Percentiles rank a stretch among this genome's conserved stretches.
Evolutionary conservation across 148 eudicot genomes (phyloP).

Genomic region (Vaccinium macrocarpon): DNA sequence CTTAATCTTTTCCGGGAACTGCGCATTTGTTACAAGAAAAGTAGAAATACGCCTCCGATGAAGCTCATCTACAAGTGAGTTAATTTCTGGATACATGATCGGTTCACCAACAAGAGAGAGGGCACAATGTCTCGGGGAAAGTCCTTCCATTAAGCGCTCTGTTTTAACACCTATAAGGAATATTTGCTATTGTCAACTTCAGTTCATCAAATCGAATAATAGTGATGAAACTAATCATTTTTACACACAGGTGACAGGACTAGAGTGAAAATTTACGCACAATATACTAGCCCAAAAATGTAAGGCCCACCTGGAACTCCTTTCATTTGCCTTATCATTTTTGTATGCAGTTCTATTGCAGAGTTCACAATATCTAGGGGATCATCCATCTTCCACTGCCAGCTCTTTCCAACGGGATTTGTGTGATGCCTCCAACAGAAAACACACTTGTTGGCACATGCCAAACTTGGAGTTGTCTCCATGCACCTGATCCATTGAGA

Average conservation of each 20-base stretch:
- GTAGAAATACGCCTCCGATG: conserved; percentile 89
- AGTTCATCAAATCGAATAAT: background rate
- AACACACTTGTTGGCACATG: conserved; percentile 98
- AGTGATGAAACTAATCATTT: background rate
- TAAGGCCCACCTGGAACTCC: conserved; percentile 85
- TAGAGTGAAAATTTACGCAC: background rate
- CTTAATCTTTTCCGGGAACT: conserved; percentile 90
- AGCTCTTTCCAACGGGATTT: conserved; percentile 90
- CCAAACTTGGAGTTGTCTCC: conserved; percentile 98
- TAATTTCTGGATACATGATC: conserved; percentile 96
- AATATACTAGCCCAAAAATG: background rate
- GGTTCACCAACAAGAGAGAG: conserved; percentile 99
- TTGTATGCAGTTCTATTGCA: conserved; percentile 83
- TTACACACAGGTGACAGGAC: background rate
- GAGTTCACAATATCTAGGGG: conserved; percentile 80
- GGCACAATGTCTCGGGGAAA: conserved; percentile 95
- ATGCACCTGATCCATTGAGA: conserved; percentile 61
- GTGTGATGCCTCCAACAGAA: conserved; percentile 99
- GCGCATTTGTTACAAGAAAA: conserved; percentile 98
- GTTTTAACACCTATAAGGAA: conserved; percentile 63
- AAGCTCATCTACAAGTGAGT: conserved; percentile 80
- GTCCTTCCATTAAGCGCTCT: conserved; percentile 81
- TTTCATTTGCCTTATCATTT: conserved; percentile 98
- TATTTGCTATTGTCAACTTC: background rate
- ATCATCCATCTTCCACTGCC: conserved; percentile 99